Percentiles rank a stretch among this genome's conserved stretches.
Evolutionary conservation across 768 basidiomycete genomes (phyloP).

Genomic region (Boletus reticulatus): DNA sequence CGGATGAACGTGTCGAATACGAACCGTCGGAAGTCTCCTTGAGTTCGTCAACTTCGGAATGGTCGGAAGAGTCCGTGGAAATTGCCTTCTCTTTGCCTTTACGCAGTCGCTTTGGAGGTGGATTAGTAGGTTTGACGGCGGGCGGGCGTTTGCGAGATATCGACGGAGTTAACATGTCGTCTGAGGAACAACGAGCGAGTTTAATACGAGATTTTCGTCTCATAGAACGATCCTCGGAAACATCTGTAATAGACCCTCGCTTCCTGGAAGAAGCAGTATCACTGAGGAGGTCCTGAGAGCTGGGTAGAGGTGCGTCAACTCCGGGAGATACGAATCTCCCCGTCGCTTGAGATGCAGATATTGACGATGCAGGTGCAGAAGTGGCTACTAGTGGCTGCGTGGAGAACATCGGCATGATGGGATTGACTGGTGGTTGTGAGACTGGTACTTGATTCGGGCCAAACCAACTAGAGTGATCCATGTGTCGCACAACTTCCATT

Average conservation of each 20-base stretch:
- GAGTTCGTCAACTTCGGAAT: slow-evolving; percentile 16
- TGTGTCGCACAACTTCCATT: slow-evolving; percentile 31
- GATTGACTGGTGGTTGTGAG: slow-evolving; percentile 17
- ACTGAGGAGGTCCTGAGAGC: slow-evolving; percentile 1
- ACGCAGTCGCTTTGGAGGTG: slow-evolving; percentile 18
- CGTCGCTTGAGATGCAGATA: not conserved
- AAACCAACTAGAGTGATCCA: slow-evolving; percentile 21
- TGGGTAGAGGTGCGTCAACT: not conserved
- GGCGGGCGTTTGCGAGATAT: slow-evolving; percentile 25
- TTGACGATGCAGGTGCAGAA: not conserved
- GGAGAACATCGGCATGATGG: not conserved
- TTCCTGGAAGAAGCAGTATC: slow-evolving; percentile 5
- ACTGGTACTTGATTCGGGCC: slow-evolving; percentile 15
- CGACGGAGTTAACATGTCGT: slow-evolving; percentile 7
- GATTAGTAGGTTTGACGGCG: slow-evolving; percentile 14
- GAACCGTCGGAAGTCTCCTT: slow-evolving; percentile 6
- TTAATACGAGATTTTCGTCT: slow-evolving; percentile 6
- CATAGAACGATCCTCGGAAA: slow-evolving; percentile 6
- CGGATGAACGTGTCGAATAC: slow-evolving; percentile 10
- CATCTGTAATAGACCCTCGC: slow-evolving; percentile 1
- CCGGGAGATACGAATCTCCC: not conserved
- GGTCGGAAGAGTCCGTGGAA: slow-evolving; percentile 17
- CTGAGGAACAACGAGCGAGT: not conserved
- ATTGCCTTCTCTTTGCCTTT: slow-evolving; percentile 31
- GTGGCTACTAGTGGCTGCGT: slow-evolving; percentile 3